These are phyloP conservation scores for Fusarium lateritium DNA, from an alignment of 2,329 filamentous ascomycete species.

Conservation along the genomic window DNA sequence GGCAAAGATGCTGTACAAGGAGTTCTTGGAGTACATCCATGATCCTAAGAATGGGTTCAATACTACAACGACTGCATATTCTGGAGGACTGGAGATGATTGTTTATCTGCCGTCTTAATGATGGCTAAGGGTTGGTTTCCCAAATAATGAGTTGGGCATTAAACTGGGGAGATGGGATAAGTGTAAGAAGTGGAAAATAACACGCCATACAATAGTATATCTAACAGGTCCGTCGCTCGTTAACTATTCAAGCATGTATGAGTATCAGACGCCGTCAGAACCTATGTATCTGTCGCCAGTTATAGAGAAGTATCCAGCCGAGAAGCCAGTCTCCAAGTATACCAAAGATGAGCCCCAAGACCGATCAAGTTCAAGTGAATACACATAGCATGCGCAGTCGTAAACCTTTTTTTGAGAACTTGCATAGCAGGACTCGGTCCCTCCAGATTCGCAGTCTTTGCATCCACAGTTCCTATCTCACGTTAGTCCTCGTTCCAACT, in stretches of 20 bases:
- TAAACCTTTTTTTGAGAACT: constrained; percentile 52
- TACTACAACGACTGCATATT: constrained; percentile 54
- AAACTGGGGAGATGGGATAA: accelerated
- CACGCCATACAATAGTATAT: background rate
- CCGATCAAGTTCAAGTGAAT: constrained; percentile 60
- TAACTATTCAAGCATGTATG: no score
- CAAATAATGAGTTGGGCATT: background rate
- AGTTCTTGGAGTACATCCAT: constrained; percentile 63
- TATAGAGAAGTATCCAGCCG: constrained; percentile 27
- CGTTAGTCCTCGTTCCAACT: constrained; percentile 1
- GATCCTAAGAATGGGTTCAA: constrained; percentile 64
- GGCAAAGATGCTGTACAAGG: constrained; percentile 59
- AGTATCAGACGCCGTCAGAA: no score
- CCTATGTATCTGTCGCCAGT: background rate
- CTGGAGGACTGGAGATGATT: constrained; percentile 52
- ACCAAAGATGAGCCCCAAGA: constrained; percentile 52
- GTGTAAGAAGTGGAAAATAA: background rate
- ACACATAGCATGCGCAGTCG: constrained; percentile 57
- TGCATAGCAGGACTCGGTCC: constrained; percentile 36
- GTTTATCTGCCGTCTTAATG: constrained; percentile 40
- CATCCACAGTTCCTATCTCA: constrained; percentile 27
- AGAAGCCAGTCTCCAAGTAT: constrained; percentile 49
- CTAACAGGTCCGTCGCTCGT: no score
- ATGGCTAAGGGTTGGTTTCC: constrained; percentile 34
- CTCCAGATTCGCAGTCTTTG: constrained; percentile 13